Base-by-base conservation (phyloP, 1,284 basidiomycete species). In the Cutaneotrichosporon curvatum region DNA sequence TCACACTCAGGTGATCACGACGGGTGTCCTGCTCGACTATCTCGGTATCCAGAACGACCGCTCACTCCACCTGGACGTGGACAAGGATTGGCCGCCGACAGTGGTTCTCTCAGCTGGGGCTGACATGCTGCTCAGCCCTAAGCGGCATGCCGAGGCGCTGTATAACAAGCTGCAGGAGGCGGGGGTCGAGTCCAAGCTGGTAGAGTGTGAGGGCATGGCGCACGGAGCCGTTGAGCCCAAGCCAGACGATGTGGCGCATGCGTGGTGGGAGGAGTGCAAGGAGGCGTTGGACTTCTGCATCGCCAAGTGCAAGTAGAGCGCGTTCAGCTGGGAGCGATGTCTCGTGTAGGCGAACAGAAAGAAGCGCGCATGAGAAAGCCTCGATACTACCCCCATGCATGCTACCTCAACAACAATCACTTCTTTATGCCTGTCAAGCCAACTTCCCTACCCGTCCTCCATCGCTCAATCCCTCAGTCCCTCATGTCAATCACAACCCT, bases 251-350 rank as follows among this genome's bases (percentile, higher is more conserved):
- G 11, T 12, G 20, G 23, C 23, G 12, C 37, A 15, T 21, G 7
- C 11, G 37, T 22, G 37, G 19, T 23, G 37, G 20, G 37, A 38
- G 16, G 14, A 9, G 7, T 38, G 21, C 9, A 12, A 22, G 14
- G 31, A 20, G 14, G 40, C 40, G 7, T 18, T 42, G 18, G 40
- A 42, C 4, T 42, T 42, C 16, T 42, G 40, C n/a, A 20, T 42
- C 8, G 20, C 10, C 19, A 33, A 34, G 14, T 22, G 31, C 31
- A 16, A 23, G 32, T 34, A 34, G 32, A n/a, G 11, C 11, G 32
- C 8, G 16, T 30, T 8, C 8, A 34, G 16, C n/a, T 16, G 32
- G 32, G 32, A 28, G 25, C 25, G 12, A 7, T 28, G 25, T 12
- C 12, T 28, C 25, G 25, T 28, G 25, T 28, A 12, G 25, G 25